These are phyloP conservation scores for Candida vaughaniae DNA, from an alignment of 805 yeast genomes.

Conservation along the genomic window DNA sequence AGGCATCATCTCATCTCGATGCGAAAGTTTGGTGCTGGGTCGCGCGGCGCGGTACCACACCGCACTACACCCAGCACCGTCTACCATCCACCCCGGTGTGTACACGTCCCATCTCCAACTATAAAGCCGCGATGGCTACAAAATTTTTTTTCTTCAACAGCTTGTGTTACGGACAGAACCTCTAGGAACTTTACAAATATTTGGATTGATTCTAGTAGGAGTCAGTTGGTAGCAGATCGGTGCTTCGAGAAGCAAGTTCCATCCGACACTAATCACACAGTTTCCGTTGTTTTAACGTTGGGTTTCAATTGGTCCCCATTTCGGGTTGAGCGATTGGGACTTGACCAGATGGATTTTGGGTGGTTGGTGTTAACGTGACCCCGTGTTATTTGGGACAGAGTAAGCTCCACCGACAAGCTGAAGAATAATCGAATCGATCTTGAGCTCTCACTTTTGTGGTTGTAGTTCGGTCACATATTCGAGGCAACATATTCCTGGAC, in stretches of 20 bases:
- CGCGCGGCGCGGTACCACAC: too few relatives aligned
- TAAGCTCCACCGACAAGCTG: constrained; percentile 98
- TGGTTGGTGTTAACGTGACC: constrained; percentile 1
- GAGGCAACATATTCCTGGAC: constrained; percentile 99
- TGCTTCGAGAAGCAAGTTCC: constrained; percentile 67
- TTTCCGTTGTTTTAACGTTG: background rate
- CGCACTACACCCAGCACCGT: too few relatives aligned
- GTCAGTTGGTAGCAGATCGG: constrained; percentile 55
- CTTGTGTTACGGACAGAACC: constrained; percentile 49
- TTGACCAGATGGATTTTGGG: constrained; percentile 5
- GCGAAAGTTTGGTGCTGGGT: too few relatives aligned
- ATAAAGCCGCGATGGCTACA: constrained; percentile 4
- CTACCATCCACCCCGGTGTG: constrained; percentile 1
- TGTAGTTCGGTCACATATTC: constrained; percentile 66
- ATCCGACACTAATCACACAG: constrained; percentile 10
- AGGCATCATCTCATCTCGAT: too few relatives aligned
- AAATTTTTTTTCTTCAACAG: constrained; percentile 2
- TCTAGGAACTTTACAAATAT: constrained; percentile 30
- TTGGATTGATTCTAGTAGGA: too few relatives aligned
- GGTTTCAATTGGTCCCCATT: constrained; percentile 37
- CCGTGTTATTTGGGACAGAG: constrained; percentile 59
- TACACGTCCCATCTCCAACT: background rate
- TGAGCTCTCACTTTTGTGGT: constrained; percentile 50
- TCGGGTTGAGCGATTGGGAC: constrained; percentile 52
- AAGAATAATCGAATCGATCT: constrained; percentile 64